Conservation (phyloP, 257 asterid species). For the Solanum phureja region DNA sequence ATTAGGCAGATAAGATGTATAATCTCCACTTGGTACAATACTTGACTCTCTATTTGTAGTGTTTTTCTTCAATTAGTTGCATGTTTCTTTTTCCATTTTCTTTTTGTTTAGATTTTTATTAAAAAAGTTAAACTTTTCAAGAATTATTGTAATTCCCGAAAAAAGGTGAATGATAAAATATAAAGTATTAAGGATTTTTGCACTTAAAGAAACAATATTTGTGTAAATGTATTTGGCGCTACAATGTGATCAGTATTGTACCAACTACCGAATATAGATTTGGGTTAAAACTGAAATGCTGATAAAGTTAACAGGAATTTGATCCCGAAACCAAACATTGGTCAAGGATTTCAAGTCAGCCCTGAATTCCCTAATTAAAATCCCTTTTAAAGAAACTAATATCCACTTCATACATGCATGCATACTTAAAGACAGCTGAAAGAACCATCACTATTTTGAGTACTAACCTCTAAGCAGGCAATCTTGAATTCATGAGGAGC, state of each 20-base stretch:
- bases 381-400: neutral
- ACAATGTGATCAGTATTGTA: neutral
- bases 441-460: neutral
- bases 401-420: neutral
- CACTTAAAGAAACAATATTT: neutral
- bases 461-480: slow-evolving; percentile 92
- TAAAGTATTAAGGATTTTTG: neutral
- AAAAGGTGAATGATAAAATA: neutral
- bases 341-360: neutral
- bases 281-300: neutral
- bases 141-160: neutral
- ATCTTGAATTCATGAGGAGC: slow-evolving; percentile 99
- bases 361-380: neutral
- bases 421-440: neutral
- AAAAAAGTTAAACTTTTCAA: neutral
- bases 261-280: neutral
- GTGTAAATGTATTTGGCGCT: neutral
- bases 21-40: neutral
- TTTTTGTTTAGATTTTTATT: neutral
- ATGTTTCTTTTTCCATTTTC: neutral
- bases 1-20: neutral
- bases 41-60: neutral
- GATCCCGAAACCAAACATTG: neutral
- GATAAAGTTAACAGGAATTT: neutral
- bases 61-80: neutral